Evolutionary conservation across 345 rosid species (phyloP), one percentile per base, ranked within the genome.

Genomic region (Citrus cavaleriei): DNA sequence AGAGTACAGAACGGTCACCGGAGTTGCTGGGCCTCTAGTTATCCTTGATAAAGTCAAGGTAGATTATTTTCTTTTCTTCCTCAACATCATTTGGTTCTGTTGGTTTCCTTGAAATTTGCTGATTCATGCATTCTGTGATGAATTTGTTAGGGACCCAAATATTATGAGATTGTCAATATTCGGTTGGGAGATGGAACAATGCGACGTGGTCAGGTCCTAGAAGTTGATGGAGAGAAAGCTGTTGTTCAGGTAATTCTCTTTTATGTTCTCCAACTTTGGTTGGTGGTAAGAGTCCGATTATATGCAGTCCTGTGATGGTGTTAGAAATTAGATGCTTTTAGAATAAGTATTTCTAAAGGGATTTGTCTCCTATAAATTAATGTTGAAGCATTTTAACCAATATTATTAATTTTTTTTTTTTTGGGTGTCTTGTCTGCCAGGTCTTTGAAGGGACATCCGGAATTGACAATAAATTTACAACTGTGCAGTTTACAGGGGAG

Each of bases 171-270:
- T 85, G 99, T 96, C 76, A 94, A 96, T 84, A 94, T 94, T 72
- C 92, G 97, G 0, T 82, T 96, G 80, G 99, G 98, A 35, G 92
- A 96, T 90, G 98, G 99, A 84, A 86, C 98, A 54, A 91, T 85
- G 30, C 85, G 99, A 64, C 97, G 98, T 83, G 99, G 99, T 84
- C 97, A 95, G 82, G 99, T 95, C 61, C 81, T 95, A 73, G 99
- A 95, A 90, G 99, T 95, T 72, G 99, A 96, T 74, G 98, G 99
- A 24, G 99, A 96, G 89, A 96, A 90, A 81, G 99, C 99, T 46
- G 95, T 96, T 83, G 97, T 96, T 66, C 99, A 96, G 97, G 99
- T 95, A 80, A 76, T 73, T 13, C 32, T 14, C 18, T 46, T 28
- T 65, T 54, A 12, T 9, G 25, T 32, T 72, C 25, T 51, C 7